phyloP scores from a whole-genome alignment of 768 basidiomycete species.

The Phlegmacium glaucopus region DNA sequence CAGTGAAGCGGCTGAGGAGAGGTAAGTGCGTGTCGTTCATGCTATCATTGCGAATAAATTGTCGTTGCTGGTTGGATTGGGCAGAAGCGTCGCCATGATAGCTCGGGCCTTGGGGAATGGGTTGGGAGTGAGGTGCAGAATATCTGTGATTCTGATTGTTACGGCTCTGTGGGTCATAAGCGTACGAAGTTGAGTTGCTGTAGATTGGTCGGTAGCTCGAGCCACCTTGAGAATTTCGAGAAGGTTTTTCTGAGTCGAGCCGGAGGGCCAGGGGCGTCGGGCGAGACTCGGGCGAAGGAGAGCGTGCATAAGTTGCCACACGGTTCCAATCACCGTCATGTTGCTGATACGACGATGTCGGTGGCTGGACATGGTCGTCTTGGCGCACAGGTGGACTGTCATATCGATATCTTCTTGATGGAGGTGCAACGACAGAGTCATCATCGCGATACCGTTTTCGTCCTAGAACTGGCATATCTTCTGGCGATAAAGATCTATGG shows the following conservation, averaged over 20 bases:
- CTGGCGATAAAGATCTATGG: not conserved
- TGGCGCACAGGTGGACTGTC: not conserved
- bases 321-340: constrained; percentile 16
- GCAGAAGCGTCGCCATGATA: not conserved
- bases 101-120: not conserved
- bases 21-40: constrained; percentile 4
- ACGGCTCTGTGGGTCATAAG: not conserved
- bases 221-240: constrained; percentile 6
- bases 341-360: not conserved
- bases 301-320: constrained; percentile 15
- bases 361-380: not conserved
- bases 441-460: constrained; percentile 18
- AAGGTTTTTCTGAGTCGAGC: constrained; percentile 10
- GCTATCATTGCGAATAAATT: constrained; percentile 5
- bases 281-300: constrained; percentile 18
- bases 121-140: not conserved
- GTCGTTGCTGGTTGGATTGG: not conserved
- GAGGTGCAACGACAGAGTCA: constrained; percentile 12
- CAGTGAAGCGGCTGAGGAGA: constrained; percentile 16
- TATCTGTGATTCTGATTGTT: not conserved
- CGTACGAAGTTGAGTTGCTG: not conserved
- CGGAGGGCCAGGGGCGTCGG: constrained; percentile 1
- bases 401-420: constrained; percentile 16
- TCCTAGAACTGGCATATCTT: not conserved
- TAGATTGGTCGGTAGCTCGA: constrained; percentile 13